phyloP scores from a whole-genome alignment of 306 rosid species.

The Rubus parviflorus region DNA sequence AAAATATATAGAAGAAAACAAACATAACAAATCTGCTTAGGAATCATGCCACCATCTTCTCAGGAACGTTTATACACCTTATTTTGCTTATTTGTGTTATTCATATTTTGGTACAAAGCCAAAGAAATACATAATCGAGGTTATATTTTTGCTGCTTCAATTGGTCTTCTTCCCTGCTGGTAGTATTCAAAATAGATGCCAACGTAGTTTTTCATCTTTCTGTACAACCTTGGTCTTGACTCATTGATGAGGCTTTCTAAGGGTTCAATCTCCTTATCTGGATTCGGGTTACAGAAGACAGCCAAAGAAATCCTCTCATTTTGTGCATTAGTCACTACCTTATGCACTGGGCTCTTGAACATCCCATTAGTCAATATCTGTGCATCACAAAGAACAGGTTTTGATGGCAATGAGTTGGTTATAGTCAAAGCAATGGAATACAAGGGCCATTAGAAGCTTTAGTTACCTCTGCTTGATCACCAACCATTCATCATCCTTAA shows the following conservation, averaged over 20 bases:
- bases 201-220: constrained; percentile 39
- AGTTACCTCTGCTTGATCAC: constrained; percentile 1
- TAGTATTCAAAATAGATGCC: constrained; percentile 51
- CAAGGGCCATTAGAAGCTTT: background rate
- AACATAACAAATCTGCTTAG: background rate
- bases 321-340: constrained; percentile 48
- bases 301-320: constrained; percentile 61
- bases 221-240: constrained; percentile 50
- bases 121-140: constrained; percentile 8
- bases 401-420: background rate
- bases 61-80: background rate
- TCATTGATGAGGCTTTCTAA: constrained; percentile 42
- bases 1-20: background rate
- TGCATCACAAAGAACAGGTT: background rate
- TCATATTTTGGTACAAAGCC: background rate
- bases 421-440: background rate
- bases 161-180: constrained; percentile 59
- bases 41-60: background rate
- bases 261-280: constrained; percentile 56
- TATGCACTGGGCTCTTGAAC: constrained; percentile 66
- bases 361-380: constrained; percentile 56
- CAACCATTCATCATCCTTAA: background rate
- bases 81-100: no score
- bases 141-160: constrained; percentile 52
- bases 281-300: constrained; percentile 47